Percentiles rank a stretch among this genome's conserved stretches.
phyloP scores from a whole-genome alignment of 2,329 filamentous ascomycete species.

The Phyllosticta citrichinensis region DNA sequence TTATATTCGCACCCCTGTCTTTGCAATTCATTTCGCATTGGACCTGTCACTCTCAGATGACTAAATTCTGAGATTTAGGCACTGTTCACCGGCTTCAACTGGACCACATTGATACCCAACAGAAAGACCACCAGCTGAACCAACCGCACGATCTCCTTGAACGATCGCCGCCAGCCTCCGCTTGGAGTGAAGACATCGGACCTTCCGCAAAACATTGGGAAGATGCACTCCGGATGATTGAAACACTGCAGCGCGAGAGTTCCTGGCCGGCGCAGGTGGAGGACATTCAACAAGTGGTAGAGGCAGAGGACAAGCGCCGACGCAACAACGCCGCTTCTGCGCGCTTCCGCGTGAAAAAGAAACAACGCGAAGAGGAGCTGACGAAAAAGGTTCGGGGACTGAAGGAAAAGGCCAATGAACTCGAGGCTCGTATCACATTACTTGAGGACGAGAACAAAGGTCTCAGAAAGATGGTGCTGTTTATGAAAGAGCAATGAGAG shows the following conservation, averaged over 20 bases:
- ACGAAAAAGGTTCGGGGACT: constrained; percentile 30
- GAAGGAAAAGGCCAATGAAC: constrained; percentile 24
- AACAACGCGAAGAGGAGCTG: constrained; percentile 30
- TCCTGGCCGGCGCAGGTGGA: neutral
- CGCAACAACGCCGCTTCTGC: constrained; percentile 31
- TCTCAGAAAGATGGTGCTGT: constrained; percentile 16
- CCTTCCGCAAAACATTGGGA: neutral
- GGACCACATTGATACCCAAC: neutral
- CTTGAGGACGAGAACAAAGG: constrained; percentile 34
- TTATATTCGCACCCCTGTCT: neutral
- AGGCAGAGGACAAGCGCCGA: constrained; percentile 30
- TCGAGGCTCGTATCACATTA: constrained; percentile 27
- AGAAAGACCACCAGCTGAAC: neutral
- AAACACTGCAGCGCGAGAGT: neutral
- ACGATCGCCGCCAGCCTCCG: neutral
- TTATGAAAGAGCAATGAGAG: too few relatives aligned
- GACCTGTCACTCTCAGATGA: neutral
- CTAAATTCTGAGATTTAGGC: neutral
- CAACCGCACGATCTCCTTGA: neutral
- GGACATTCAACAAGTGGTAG: neutral
- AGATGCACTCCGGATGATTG: neutral
- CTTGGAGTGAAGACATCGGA: neutral
- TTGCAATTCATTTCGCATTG: neutral
- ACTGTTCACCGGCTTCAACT: neutral
- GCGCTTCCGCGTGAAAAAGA: constrained; percentile 34